Base-by-base conservation (phyloP, 306 rosid genomes). In the Acacia crassicarpa region DNA sequence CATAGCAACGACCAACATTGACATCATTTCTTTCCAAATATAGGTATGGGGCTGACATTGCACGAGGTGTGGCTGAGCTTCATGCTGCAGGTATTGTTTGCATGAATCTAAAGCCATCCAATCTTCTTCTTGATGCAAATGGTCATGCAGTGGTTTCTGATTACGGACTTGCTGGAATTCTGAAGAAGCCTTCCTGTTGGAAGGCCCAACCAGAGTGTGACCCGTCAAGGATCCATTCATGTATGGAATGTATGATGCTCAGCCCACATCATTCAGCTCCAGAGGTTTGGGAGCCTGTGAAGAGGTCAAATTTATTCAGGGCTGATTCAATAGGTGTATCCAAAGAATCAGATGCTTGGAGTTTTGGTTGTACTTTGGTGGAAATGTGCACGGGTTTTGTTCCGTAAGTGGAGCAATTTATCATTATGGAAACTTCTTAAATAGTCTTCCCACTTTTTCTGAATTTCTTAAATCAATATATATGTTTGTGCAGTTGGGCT, bases 371-470 rank as follows among this genome's bases (percentile, higher is more conserved):
- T 89, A 92, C 99, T 27, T 86, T 95, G 94, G 99, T 95, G 72
- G 98, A 95, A 91, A 95, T 95, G 98, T 95, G 99, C 93, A 95
- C 99, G 61, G 98, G 99, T 88, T 84, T 98, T 79, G 87, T 89
- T 83, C 99, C 98, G 99, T 95, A 95, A 27, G 99, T 93, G 84
- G 81, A 77, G 80, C 85, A 80, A 72, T 84, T 82, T 73, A 63
- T 82, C 80, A 75, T 85, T 67, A 80, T 75, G 77, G 77, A 63
- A 74, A 76, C 23, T 38, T 85, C 83, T 33, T 85, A 43, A 80
- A 80, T 63, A 84, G 77, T 63, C 43, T 66, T 77, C 61, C 59
- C 6, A 38, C 46, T 72, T n/a, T 75, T 41, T 58, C 70, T 22
- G 75, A 82, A 38, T 67, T 82, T 82, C 82, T 83, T 83, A 70